Evolutionary conservation across 495 filamentous ascomycete species (phyloP).

Genomic region (Polyplosphaeria fusca): DNA sequence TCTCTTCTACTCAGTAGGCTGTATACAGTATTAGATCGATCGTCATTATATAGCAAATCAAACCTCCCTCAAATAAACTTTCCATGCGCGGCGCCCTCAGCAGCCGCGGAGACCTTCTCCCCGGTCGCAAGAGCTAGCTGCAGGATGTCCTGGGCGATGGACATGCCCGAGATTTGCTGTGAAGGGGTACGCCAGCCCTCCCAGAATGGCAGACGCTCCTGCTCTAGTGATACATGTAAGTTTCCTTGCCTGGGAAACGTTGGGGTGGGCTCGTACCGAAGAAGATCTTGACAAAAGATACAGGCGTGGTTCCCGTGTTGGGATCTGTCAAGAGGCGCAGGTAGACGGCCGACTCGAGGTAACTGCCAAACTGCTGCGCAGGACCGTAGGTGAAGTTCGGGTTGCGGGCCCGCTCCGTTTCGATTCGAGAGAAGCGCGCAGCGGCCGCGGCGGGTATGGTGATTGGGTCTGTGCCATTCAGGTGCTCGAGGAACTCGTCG

Average conservation of each 20-base stretch:
- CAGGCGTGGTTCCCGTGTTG: constrained; percentile 7
- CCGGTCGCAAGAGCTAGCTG: constrained; percentile 7
- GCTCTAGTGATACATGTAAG: constrained; percentile 1
- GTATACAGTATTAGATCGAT: too few relatives aligned
- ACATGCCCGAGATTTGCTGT: not conserved
- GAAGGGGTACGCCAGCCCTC: constrained; percentile 30
- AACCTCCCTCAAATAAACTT: too few relatives aligned
- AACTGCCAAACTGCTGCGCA: constrained; percentile 21
- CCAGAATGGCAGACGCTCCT: constrained; percentile 34
- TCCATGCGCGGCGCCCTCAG: too few relatives aligned
- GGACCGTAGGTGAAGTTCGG: constrained; percentile 26
- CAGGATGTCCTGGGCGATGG: not conserved
- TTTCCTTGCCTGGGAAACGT: not conserved
- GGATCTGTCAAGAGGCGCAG: constrained; percentile 23
- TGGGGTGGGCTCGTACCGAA: constrained; percentile 21
- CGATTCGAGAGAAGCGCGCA: constrained; percentile 16
- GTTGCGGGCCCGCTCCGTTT: constrained; percentile 13
- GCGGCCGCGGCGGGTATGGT: constrained; percentile 22
- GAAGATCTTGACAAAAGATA: constrained; percentile 31
- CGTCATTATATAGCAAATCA: too few relatives aligned
- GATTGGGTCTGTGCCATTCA: constrained; percentile 9
- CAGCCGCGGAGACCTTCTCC: too few relatives aligned
- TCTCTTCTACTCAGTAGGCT: too few relatives aligned
- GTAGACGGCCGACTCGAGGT: constrained; percentile 34
- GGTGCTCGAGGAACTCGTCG: constrained; percentile 16